Evolutionary conservation across 1,284 basidiomycete species (phyloP), one percentile per base, ranked within the genome.

Genomic region (Acaromyces ingoldii): DNA sequence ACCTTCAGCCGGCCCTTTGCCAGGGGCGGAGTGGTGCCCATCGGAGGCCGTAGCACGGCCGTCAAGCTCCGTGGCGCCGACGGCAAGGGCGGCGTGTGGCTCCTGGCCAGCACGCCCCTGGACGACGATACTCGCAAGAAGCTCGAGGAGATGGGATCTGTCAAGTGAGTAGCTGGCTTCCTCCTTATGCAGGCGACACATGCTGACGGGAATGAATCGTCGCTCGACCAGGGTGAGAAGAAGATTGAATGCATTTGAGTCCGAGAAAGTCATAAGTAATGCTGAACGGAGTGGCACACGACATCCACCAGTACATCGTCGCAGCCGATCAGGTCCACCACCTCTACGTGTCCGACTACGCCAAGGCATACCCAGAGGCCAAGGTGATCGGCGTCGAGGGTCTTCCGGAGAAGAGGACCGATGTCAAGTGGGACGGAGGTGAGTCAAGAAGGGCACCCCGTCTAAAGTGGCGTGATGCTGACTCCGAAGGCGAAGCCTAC

Each of bases 81-180:
- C 41, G 49, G 44, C 45, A 53, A 61, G 17, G 60, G 58, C 3
- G 39, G 37, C 5, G 83, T 95, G 22, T 92, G 89, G 84, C 79
- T 95, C 1, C 80, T 93, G 28, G 90, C 89, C 1, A 91, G 88
- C 1, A 89, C 89, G 2, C 87, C 88, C 0, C 77, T 90, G 49
- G 83, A 85, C 42, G 77, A 81, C 4, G 84, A 84, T 31, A 92
- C 88, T 1, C 86, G 85, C 72, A 67, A 78, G 1, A 87, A 83
- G 55, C 75, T 93, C 25, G 81, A 85, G 47, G 80, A 84, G 45
- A 78, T 95, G 4, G 89, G 90, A 0, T 81, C 84, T 30, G 88
- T 93, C 26, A 85, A 85, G 19, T 49, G 54, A n/a, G 21, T 28
- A 15, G 38, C 6, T 30, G 29, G 29, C 6, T 6, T 7, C 6